Conservation (phyloP, 768 basidiomycete genomes). For the Tylopilus balloui region DNA sequence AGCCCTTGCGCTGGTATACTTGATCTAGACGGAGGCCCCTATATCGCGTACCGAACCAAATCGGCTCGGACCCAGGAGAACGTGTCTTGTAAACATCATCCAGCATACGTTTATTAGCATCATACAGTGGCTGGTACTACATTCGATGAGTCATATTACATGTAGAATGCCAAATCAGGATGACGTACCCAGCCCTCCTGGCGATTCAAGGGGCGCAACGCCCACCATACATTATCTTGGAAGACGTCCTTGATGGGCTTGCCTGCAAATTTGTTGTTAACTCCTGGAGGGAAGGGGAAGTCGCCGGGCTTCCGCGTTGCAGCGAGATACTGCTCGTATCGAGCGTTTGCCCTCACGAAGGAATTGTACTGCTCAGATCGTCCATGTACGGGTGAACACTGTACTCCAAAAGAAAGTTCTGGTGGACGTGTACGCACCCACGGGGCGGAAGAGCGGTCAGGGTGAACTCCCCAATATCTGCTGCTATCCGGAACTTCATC, state of each 20-base stretch:
- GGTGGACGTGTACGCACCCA: conserved; percentile 13
- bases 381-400: not conserved
- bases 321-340: conserved; percentile 10
- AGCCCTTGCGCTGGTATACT: conserved; percentile 3
- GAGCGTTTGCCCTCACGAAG: conserved; percentile 4
- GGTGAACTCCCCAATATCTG: conserved; percentile 9
- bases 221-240: conserved; percentile 16
- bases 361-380: not conserved
- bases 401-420: not conserved
- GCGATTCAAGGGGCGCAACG: conserved; percentile 1
- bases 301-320: conserved; percentile 1
- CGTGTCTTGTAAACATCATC: conserved; percentile 9
- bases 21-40: conserved; percentile 15
- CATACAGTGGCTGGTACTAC: conserved; percentile 15
- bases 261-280: not conserved
- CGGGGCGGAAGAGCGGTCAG: not conserved
- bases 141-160: not conserved
- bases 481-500: not conserved
- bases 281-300: conserved; percentile 6
- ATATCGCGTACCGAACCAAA: conserved; percentile 21
- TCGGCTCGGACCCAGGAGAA: conserved; percentile 22
- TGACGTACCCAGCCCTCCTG: conserved; percentile 7
- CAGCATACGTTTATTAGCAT: conserved; percentile 13
- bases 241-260: conserved; percentile 11
- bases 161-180: not conserved